Base-by-base conservation (phyloP, 257 asterid species). In the Rehmannia glutinosa region DNA sequence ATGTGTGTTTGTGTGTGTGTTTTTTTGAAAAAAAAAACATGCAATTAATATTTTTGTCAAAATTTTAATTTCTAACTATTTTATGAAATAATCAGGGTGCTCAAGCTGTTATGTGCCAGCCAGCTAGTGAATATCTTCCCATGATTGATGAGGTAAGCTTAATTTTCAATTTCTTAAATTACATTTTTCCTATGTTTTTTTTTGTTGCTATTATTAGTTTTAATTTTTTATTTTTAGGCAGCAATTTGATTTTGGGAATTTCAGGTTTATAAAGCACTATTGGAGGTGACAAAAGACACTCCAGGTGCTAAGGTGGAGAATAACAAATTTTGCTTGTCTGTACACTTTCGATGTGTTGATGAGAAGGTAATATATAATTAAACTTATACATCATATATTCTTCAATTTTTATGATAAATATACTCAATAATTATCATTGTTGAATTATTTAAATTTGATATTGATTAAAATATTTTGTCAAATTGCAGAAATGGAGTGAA, bases 261-360 rank as follows among this genome's bases (percentile, higher is more conserved):
- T n/a, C 69, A 91, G 97, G 97, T 94, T 62, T 87, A 83, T 45
- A 89, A 84, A 68, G 66, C 81, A 57, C 82, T 90, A 6, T 47
- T 76, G 65, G 95, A 91, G 42, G 86, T 78, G 81, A 86, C 85
- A 23, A 88, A 83, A 73, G 83, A 74, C 11, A 87, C 83, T 5
- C 86, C 86, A 8, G 97, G 97, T 10, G 96, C 90, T 12, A 80
- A 57, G 16, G 96, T 94, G 65, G 99, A 94, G 86, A 87, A 90
- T 64, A 88, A 93, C 78, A 93, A 90, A 70, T 93, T 86, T 62
- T 93, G 99, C 46, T 15, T 81, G n/a, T 93, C 99, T 6, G 97
- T 93, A 1, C 99, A 93, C 71, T 93, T 81, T 33, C 96, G 99
- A 36, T 77, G 95, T 42, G 99, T 93, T 20, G 96, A 90, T 52